Percentiles rank a stretch among this genome's conserved stretches.
phyloP scores from a whole-genome alignment of 163 green algal genomes.

The Chloromonas sp. region DNA sequence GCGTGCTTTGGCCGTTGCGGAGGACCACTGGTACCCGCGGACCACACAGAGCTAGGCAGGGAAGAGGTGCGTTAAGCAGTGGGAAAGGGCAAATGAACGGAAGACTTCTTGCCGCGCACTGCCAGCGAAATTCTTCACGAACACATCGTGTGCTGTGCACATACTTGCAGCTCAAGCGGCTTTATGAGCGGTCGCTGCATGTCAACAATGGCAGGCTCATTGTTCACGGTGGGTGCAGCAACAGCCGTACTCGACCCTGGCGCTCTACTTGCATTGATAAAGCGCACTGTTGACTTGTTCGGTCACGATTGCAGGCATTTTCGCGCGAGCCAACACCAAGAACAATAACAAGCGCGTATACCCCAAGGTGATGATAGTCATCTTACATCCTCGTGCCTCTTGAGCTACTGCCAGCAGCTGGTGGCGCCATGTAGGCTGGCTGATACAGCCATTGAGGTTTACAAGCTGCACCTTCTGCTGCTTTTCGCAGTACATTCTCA shows the following conservation, averaged over 20 bases:
- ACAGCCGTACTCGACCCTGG: too few species aligned
- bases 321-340: conserved; percentile 52
- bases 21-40: conserved; percentile 14
- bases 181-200: conserved; percentile 41
- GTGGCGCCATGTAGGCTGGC: conserved; percentile 3
- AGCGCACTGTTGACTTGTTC: not conserved
- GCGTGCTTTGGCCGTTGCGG: conserved; percentile 10
- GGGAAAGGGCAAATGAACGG: too few species aligned
- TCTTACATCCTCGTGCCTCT: not conserved
- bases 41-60: conserved; percentile 26
- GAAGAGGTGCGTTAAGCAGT: conserved; percentile 12
- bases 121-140: too few species aligned
- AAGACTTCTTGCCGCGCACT: too few species aligned
- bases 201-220: conserved; percentile 50
- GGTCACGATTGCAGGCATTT: conserved; percentile 42
- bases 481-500: conserved; percentile 42
- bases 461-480: not conserved
- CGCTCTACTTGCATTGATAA: too few species aligned
- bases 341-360: conserved; percentile 68
- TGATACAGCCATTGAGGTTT: conserved; percentile 7
- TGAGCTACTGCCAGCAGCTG: conserved; percentile 1
- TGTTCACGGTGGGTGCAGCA: conserved; percentile 44
- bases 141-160: too few species aligned
- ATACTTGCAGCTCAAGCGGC: conserved; percentile 29
- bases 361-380: conserved; percentile 42